phyloP scores from a whole-genome alignment of 306 rosid genomes.

The Vicia faba region DNA sequence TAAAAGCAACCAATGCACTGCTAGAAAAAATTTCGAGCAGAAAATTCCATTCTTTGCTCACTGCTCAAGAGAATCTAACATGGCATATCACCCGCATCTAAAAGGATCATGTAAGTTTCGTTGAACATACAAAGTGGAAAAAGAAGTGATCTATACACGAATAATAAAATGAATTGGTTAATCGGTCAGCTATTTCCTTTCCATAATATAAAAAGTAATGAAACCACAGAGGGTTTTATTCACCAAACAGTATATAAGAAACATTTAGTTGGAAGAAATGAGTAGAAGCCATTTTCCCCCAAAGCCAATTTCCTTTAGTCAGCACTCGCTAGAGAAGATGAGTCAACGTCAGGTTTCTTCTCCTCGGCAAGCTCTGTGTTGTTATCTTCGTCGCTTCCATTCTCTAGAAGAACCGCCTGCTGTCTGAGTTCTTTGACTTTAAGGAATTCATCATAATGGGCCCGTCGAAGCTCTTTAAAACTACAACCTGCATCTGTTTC shows the following conservation, averaged over 20 bases:
- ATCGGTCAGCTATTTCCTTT: slow-evolving; percentile 18
- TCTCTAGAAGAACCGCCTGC: slow-evolving; percentile 32
- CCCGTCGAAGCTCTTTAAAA: slow-evolving; percentile 47
- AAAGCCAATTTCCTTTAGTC: slow-evolving; percentile 52
- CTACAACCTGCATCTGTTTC: slow-evolving; percentile 40
- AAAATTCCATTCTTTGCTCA: not conserved
- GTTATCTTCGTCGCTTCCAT: slow-evolving; percentile 40
- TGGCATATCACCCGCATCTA: slow-evolving; percentile 2
- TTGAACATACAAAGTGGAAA: not conserved
- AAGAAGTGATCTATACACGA: slow-evolving; percentile 23
- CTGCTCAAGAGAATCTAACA: slow-evolving; percentile 12
- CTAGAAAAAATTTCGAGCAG: not conserved
- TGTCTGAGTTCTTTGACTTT: slow-evolving; percentile 48
- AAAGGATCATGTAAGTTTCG: slow-evolving; percentile 18
- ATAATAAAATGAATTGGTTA: slow-evolving; percentile 17
- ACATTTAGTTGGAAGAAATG: slow-evolving; percentile 41
- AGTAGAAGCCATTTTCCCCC: slow-evolving; percentile 22
- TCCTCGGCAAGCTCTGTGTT: slow-evolving; percentile 24
- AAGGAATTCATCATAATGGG: slow-evolving; percentile 52
- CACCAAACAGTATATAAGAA: slow-evolving; percentile 44
- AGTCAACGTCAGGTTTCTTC: slow-evolving; percentile 42
- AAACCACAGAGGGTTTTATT: slow-evolving; percentile 42
- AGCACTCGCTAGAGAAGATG: slow-evolving; percentile 44
- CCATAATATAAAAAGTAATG: slow-evolving; percentile 10
- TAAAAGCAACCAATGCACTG: slow-evolving; percentile 1